These are phyloP conservation scores for Quercus phellos DNA, from an alignment of 331 rosid genomes.

Conservation along the genomic window DNA sequence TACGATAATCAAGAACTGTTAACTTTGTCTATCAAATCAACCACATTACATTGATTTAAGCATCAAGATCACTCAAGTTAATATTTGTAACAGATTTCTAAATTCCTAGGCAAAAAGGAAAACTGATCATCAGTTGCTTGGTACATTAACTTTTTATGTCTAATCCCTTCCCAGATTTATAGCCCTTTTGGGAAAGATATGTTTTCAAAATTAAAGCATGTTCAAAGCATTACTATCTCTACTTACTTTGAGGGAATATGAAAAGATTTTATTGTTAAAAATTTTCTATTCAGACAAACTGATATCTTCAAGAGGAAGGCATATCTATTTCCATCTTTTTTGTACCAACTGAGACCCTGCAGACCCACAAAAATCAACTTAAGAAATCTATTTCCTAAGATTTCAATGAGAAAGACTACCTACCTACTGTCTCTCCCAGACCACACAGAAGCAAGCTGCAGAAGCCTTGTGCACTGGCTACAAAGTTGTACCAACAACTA, in stretches of 20 bases:
- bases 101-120: not conserved
- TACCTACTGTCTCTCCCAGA: too few relatives aligned
- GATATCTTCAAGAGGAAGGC: not conserved
- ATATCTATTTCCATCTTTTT: not conserved
- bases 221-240: not conserved
- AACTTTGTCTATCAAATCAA: not conserved
- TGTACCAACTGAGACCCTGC: too few relatives aligned
- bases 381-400: too few relatives aligned
- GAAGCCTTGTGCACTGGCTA: too few relatives aligned
- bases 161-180: not conserved
- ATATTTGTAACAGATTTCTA: not conserved
- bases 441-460: too few relatives aligned
- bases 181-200: not conserved
- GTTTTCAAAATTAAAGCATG: not conserved
- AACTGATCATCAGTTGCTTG: not conserved
- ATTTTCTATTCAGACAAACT: not conserved
- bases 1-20: constrained; percentile 17
- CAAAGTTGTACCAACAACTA: not conserved
- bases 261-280: not conserved
- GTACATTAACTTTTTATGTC: not conserved
- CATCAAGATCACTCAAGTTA: not conserved
- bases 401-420: too few relatives aligned
- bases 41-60: not conserved
- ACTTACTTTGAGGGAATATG: not conserved
- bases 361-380: too few relatives aligned